These are phyloP conservation scores for Phytophthora lateralis DNA, from an alignment of 352 stramenopile species.

Conservation along the genomic window DNA sequence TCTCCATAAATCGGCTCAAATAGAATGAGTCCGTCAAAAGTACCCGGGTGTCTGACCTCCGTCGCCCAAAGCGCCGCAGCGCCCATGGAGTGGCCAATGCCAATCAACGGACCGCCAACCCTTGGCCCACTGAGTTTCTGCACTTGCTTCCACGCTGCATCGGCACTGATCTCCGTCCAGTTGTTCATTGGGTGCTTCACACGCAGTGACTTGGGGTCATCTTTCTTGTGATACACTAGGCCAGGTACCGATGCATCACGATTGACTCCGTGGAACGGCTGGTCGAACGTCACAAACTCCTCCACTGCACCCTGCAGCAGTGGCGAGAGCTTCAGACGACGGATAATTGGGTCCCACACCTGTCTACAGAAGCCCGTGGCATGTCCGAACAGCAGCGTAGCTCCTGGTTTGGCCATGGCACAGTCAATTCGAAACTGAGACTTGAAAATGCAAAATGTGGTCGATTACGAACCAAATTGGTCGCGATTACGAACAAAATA, in stretches of 20 bases:
- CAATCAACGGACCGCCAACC: conserved; percentile 29
- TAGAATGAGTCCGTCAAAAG: conserved; percentile 50
- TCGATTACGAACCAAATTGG: conserved; percentile 16
- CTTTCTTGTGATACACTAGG: conserved; percentile 29
- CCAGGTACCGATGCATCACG: conserved; percentile 25
- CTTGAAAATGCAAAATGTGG: conserved; percentile 13
- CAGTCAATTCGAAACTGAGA: conserved; percentile 15
- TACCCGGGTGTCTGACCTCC: conserved; percentile 45
- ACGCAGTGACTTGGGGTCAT: conserved; percentile 17
- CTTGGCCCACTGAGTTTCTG: conserved; percentile 5
- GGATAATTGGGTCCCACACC: conserved; percentile 51
- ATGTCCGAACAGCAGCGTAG: conserved; percentile 58
- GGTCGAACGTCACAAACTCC: conserved; percentile 32
- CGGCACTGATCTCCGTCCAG: conserved; percentile 25
- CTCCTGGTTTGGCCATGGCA: conserved; percentile 21
- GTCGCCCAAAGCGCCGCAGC: conserved; percentile 43
- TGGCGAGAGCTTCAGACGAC: conserved; percentile 37
- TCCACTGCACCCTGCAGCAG: conserved; percentile 31
- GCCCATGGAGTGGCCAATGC: conserved; percentile 54
- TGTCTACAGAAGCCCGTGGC: conserved; percentile 59
- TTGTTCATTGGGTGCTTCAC: conserved; percentile 35
- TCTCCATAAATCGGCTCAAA: conserved; percentile 54
- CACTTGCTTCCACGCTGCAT: conserved; percentile 23
- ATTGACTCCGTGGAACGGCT: conserved; percentile 38
- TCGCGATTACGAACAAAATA: conserved; percentile 10